Percentiles rank a stretch among this genome's conserved stretches.
phyloP scores from a whole-genome alignment of 805 yeast species.

The Zygosaccharomyces siamensis region DNA sequence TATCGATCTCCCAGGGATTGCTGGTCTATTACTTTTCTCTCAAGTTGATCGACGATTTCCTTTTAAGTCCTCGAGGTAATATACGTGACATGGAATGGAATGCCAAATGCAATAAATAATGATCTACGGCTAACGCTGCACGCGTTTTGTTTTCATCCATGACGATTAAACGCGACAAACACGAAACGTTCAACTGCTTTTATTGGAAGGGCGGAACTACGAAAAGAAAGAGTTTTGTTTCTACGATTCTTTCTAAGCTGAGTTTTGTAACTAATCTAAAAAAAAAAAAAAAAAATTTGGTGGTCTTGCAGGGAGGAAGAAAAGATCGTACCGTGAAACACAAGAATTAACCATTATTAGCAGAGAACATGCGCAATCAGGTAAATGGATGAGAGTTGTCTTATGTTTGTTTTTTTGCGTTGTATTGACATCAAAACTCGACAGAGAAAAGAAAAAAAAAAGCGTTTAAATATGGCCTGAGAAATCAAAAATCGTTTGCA shows the following conservation, averaged over 20 bases:
- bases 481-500: background rate
- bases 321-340: background rate
- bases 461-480: background rate
- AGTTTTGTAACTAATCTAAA: background rate
- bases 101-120: background rate
- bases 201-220: conserved; percentile 12
- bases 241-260: conserved; percentile 5
- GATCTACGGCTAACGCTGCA: background rate
- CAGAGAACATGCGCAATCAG: background rate
- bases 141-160: conserved; percentile 4
- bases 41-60: background rate
- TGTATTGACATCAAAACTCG: background rate
- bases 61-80: background rate
- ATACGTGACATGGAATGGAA: background rate
- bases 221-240: background rate
- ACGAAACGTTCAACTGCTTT: conserved; percentile 8
- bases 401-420: background rate
- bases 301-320: background rate
- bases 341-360: background rate
- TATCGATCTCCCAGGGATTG: background rate
- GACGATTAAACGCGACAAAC: conserved; percentile 3
- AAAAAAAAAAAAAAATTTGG: background rate
- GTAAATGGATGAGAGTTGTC: background rate
- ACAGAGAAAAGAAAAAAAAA: background rate
- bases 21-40: background rate